Conservation (phyloP, 257 asterid genomes). For the Solanum ossicruentum region DNA sequence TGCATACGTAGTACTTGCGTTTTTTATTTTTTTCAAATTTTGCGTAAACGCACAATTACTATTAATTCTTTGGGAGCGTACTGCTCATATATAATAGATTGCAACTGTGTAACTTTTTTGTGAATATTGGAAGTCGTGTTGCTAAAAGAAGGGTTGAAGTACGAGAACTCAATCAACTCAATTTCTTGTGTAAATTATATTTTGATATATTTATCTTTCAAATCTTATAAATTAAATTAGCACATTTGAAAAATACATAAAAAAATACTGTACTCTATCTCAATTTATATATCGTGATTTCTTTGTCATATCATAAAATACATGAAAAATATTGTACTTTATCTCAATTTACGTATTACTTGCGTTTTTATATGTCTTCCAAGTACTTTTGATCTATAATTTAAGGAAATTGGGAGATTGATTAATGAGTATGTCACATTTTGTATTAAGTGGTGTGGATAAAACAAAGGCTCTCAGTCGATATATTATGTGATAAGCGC, state of each 20-base stretch:
- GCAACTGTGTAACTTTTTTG: not conserved
- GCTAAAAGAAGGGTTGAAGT: not conserved
- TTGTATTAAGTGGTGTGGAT: too few species aligned
- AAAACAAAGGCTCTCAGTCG: too few species aligned
- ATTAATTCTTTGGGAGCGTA: too few species aligned
- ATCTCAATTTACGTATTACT: too few species aligned
- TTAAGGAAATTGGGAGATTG: too few species aligned
- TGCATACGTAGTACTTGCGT: too few species aligned
- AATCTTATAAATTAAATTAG: not conserved
- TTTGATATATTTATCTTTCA: not conserved
- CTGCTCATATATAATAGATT: not conserved
- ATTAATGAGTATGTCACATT: too few species aligned
- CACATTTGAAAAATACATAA: not conserved
- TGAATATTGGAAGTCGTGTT: not conserved
- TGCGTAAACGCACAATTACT: too few species aligned
- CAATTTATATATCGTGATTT: not conserved
- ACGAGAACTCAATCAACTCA: not conserved
- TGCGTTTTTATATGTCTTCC: too few species aligned
- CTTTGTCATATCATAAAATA: accelerated
- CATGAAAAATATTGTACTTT: too few species aligned
- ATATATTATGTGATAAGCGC: too few species aligned
- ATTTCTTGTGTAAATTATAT: not conserved
- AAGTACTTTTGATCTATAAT: not conserved
- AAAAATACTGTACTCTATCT: not conserved
- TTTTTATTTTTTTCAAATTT: too few species aligned